Evolutionary conservation across 2,329 filamentous ascomycete species (phyloP).

Genomic region (Fusarium albosuccineum): DNA sequence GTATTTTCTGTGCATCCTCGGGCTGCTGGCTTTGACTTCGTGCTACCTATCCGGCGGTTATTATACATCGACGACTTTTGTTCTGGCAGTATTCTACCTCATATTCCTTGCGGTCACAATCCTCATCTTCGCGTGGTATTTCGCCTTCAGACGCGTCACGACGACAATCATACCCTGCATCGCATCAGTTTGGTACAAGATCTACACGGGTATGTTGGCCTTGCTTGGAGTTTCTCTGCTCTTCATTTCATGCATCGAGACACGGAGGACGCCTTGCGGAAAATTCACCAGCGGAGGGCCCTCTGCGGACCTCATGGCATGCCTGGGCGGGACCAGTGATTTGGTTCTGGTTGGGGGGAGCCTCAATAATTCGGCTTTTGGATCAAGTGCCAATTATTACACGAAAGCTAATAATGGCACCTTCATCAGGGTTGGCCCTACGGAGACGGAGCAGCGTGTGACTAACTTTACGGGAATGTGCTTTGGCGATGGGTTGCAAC

Average conservation of each 20-base stretch:
- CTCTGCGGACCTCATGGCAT: constrained; percentile 10
- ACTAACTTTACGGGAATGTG: too few relatives aligned
- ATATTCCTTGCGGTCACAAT: not conserved
- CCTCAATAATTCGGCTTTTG: too few relatives aligned
- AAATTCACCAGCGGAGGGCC: constrained; percentile 20
- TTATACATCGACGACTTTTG: constrained; percentile 14
- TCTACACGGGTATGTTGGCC: not conserved
- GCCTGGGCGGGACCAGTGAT: not conserved
- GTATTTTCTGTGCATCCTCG: not conserved
- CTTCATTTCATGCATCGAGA: constrained; percentile 17
- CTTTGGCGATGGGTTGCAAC: too few relatives aligned
- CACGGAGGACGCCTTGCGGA: constrained; percentile 20
- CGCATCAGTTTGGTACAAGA: constrained; percentile 10
- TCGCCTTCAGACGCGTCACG: not conserved
- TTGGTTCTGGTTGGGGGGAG: too few relatives aligned
- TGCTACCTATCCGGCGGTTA: not conserved
- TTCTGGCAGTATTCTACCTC: not conserved
- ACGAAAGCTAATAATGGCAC: too few relatives aligned
- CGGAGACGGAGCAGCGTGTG: too few relatives aligned
- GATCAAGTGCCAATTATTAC: too few relatives aligned
- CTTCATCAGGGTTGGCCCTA: too few relatives aligned
- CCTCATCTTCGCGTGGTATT: not conserved
- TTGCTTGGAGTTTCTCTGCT: not conserved
- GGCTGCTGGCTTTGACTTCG: not conserved
- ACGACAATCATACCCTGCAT: constrained; percentile 18